Base-by-base conservation (phyloP, 2,329 filamentous ascomycete genomes). In the Fusarium subtropicale region DNA sequence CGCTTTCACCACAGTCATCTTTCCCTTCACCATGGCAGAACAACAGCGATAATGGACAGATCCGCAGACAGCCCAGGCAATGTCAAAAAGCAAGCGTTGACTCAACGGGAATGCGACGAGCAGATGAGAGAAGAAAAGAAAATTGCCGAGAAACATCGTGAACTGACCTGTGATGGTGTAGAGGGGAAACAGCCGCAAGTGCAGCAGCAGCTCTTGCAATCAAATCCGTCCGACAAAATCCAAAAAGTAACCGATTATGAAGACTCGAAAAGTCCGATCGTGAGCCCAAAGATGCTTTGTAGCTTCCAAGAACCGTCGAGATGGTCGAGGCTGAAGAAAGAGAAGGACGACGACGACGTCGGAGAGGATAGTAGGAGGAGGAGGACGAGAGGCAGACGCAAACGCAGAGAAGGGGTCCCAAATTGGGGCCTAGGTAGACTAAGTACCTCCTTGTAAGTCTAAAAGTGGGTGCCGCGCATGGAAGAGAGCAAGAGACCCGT, bases 361-460 rank as follows among this genome's bases (percentile, higher is more conserved):
- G 58, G 45, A 58, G 51, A 56, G 60, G 59, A 65, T 60, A 44
- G 56, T 54, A 64, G 48, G 38, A 71, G 48, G 55, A 64, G 51
- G 63, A 63, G 56, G 47, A 72, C 65, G 53, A 53, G 58, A 66
- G 57, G 48, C 48, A 52, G 48, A 51, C 48, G 48, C 48, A 52
- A 39, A 52, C 34, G 48, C 33, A 55, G 68, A 61, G 62, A 70
- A 57, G 62, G 67, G 66, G 70, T 71, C 65, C 69, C 50, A 57
- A 64, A 57, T 67, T 68, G 73, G 73, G 73, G 68, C 63, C 65
- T 48, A 63, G 50, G 60, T 46, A 56, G 53, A 63, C 58, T 63
- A 63, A 63, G 60, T 63, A 58, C 47, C 36, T 72, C 72, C 71
- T 69, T 74, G 71, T 74, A 75, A 66, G 56, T 64, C 45, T 46